Evolutionary conservation across 2,329 filamentous ascomycete species (phyloP), one percentile per base, ranked within the genome.

Genomic region (Emericellopsis atlantica): DNA sequence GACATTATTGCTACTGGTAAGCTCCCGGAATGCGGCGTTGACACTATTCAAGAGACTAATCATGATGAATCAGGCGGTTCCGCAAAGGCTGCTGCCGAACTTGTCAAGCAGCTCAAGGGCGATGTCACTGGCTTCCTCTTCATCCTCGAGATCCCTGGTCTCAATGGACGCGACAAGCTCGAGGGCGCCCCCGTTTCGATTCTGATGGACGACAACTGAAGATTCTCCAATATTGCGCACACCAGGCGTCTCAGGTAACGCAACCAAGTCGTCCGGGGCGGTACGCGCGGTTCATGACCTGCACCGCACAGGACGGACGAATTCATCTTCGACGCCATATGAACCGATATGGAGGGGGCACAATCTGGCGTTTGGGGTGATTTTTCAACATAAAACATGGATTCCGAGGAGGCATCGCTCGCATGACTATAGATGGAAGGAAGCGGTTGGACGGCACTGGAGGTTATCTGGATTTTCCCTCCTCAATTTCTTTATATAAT

Each of bases 1-100:
- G 92, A 98, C 61, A 94, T 98, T 57, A 96, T 98, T 67, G 92
- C 92, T 43, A 98, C 92, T 49, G 90, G 90, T 95, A 71, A 61
- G 81, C 66, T 16, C 10, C 14, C 18, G 16, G 4, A 15, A 14
- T 22, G 12, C 36, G 14, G 14, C 5, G 12, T 44, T 32, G n/a
- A n/a, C 18, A 21, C 18, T 21, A 21, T 21, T 21, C 18, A 5
- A 21, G 18, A 21, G 18, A 21, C 18, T 21, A 21, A 21, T 21
- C 18, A 5, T 21, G 18, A 5, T 5, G 18, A 21, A 21, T 21
- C 48, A 95, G 90, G 90, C 64, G 92, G 92, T 52, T 95, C 88
- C 49, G 92, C 92, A 43, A 77, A 78, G 48, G 92, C 90, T 45
- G 90, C 88, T 16, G 88, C 85, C 48, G 76, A 85, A 46, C 81